Evolutionary conservation across 2,329 filamentous ascomycete genomes (phyloP), one percentile per base, ranked within the genome.

Genomic region (Cladosporium sp.): DNA sequence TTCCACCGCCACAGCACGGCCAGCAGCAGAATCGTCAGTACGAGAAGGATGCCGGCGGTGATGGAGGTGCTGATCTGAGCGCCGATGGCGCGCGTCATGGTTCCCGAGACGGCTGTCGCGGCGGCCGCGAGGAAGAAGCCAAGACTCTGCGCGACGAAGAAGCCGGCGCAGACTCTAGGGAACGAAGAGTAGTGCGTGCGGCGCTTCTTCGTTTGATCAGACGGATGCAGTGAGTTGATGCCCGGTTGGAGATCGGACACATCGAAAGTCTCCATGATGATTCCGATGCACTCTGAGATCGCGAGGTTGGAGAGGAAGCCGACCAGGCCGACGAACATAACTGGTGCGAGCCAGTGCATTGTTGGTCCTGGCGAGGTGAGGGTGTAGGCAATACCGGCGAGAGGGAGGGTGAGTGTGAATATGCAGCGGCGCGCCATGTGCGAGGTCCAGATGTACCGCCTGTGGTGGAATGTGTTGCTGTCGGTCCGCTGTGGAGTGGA

Each of bases 241-340:
- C 85, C 84, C 2, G 85, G 82, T 59, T 87, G 85, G 3, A 91
- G 74, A 66, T 91, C 87, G 38, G 84, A 88, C n/a, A 83, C 87
- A 65, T 91, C 87, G 66, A 85, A 91, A 0, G 83, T 84, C 64
- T 90, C 86, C 86, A 91, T 90, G 64, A 90, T 79, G 32, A 91
- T 71, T 1, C 86, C 85, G 58, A 85, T 81, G 67, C 86, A 89
- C 68, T 91, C 87, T 2, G 86, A 81, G 43, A 89, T 83, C 1
- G 85, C 86, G 9, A 92, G 77, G 48, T 83, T 84, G 1, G 84
- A 85, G 4, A 89, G 72, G 60, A 88, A 88, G 0, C 85, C 86
- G 11, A 89, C 78, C 3, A 82, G 66, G 1, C 77, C 79, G 0
- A 85, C 83, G 59, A 89, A 83, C 2, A 84, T 64, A 3, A 83